Conservation (phyloP, 805 yeast genomes). For the Saturnispora bothae region DNA sequence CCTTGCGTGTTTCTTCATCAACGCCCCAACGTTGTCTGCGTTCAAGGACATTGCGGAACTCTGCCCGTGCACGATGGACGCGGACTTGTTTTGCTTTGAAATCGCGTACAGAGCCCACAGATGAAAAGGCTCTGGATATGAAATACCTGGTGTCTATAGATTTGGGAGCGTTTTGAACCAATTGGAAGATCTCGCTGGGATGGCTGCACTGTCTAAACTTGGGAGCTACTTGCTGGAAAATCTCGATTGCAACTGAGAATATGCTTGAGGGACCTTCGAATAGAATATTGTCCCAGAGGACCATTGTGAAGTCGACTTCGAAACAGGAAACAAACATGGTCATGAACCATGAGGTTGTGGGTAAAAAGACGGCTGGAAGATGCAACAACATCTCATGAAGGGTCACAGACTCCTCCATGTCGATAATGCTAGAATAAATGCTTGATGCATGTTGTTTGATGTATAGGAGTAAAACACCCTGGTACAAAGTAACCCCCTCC, state of each 20-base stretch:
- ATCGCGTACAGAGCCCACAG: conserved; percentile 3
- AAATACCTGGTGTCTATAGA: conserved; percentile 14
- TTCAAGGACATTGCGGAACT: conserved; percentile 2
- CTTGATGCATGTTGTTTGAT: conserved; percentile 74
- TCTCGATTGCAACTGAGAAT: conserved; percentile 71
- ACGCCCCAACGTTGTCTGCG: conserved; percentile 4
- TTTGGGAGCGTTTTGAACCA: conserved; percentile 76
- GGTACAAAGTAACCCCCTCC: conserved; percentile 93
- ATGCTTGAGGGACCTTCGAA: conserved; percentile 84
- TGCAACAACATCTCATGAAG: conserved; percentile 42
- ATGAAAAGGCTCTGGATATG: background rate
- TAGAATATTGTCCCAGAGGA: conserved; percentile 93
- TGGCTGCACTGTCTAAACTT: conserved; percentile 12
- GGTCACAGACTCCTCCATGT: conserved; percentile 25
- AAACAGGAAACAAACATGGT: conserved; percentile 84
- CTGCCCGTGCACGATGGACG: conserved; percentile 4
- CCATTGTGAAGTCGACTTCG: conserved; percentile 77
- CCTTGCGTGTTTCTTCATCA: conserved; percentile 4
- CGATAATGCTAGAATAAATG: conserved; percentile 47
- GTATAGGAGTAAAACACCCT: conserved; percentile 86
- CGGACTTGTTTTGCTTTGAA: conserved; percentile 2
- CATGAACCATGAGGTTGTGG: conserved; percentile 98
- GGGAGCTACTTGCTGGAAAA: conserved; percentile 64
- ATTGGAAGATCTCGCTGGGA: conserved; percentile 51
- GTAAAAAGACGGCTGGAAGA: conserved; percentile 82